phyloP scores from a whole-genome alignment of 768 basidiomycete species.

The Russula emetica region DNA sequence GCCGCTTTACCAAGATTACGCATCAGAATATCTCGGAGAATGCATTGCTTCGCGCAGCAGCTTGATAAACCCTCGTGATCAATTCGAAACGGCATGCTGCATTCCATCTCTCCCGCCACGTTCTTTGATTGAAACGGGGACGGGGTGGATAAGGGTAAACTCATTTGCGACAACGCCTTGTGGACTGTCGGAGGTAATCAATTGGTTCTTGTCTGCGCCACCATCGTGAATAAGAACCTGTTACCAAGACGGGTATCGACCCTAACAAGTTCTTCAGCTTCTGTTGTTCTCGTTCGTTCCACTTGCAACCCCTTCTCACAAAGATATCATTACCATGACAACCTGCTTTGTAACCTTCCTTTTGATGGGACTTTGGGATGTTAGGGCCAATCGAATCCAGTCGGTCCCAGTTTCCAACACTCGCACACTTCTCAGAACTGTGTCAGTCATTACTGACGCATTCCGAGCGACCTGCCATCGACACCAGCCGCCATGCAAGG shows the following conservation, averaged over 20 bases:
- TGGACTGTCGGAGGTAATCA: neutral
- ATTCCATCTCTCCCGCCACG: neutral
- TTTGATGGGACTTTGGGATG: neutral
- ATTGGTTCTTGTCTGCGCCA: neutral
- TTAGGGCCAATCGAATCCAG: neutral
- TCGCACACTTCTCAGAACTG: neutral
- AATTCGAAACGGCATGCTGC: neutral
- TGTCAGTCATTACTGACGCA: neutral
- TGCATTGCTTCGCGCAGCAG: no score
- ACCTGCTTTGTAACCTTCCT: neutral
- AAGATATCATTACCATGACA: neutral
- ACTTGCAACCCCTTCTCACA: neutral
- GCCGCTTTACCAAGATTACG: neutral
- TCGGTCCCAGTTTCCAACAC: neutral
- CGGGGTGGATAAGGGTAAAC: neutral
- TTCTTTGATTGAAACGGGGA: neutral
- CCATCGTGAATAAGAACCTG: no score
- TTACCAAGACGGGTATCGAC: neutral
- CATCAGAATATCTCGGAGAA: neutral
- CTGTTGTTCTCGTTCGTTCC: neutral
- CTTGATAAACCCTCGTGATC: neutral
- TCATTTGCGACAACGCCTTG: constrained; percentile 1
- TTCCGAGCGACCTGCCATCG: neutral
- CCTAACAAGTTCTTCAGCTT: neutral
- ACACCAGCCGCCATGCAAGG: neutral